Evolutionary conservation across 2,329 filamentous ascomycete genomes (phyloP), one percentile per base, ranked within the genome.

Genomic region (Ophiostoma sp.): DNA sequence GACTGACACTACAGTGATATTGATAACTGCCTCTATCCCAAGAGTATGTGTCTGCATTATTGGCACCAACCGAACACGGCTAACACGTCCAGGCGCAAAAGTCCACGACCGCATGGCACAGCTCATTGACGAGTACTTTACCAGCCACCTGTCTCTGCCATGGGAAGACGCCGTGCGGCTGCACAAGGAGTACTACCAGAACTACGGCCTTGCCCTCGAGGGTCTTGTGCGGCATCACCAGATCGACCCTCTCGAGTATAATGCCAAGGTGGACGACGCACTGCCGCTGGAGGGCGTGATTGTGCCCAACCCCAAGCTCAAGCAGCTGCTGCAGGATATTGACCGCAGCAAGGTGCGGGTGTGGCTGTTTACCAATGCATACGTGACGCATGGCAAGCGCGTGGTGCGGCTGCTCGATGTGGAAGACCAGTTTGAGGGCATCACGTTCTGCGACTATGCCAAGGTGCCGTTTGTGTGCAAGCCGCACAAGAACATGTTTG

Each of bases 351-450:
- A 96, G 78, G 91, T 97, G 73, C 93, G 88, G 73, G 82, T 93
- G 39, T 99, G 96, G 95, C 87, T 99, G 1, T 90, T 99, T 76
- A 99, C 96, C 1, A 99, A 99, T 77, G 95, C 96, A 31, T 97
- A 99, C 76, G 83, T 96, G 73, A 98, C 85, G 44, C 95, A 99
- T 76, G 95, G 88, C 41, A 89, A 87, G 76, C 83, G 93, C 60
- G 95, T 99, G 0, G 88, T 97, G 15, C 88, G 85, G 72, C 82
- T 99, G 27, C 83, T 99, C 1, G 89, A 86, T 1, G 83, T 99
- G 33, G 93, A 96, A 1, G 92, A 97, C 77, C 81, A 94, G 35
- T 99, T 99, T 77, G 94, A 98, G 73, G 95, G 95, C 8, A 87
- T 98, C 72, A 99, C 95, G 0, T 99, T 88, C 79, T 99, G 96